These are phyloP conservation scores for Starmera dryadoides DNA, from an alignment of 805 yeast species.

Conservation along the genomic window DNA sequence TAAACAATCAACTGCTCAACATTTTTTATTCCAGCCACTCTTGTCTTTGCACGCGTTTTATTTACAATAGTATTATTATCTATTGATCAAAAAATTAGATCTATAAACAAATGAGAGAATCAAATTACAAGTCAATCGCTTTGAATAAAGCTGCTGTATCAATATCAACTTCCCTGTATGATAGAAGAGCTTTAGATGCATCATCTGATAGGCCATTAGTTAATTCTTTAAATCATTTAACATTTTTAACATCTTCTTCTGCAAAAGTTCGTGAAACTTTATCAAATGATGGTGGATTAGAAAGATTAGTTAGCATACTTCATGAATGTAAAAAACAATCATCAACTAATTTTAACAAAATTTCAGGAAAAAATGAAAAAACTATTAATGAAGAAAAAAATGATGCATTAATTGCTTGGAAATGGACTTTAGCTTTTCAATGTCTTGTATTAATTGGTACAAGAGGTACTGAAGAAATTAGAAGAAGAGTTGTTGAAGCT, in stretches of 20 bases:
- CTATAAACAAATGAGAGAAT: slow-evolving; percentile 97
- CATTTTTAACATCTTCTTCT: slow-evolving; percentile 78
- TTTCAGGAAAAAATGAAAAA: slow-evolving; percentile 11
- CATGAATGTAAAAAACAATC: slow-evolving; percentile 52
- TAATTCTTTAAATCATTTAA: slow-evolving; percentile 83
- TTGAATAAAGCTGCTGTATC: slow-evolving; percentile 89
- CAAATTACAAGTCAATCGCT: slow-evolving; percentile 72
- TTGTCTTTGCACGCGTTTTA: too few relatives aligned
- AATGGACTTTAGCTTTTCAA: slow-evolving; percentile 94
- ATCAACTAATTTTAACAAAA: neutral
- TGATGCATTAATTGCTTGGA: slow-evolving; percentile 75
- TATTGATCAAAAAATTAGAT: too few relatives aligned
- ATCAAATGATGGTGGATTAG: slow-evolving; percentile 86
- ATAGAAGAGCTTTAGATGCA: slow-evolving; percentile 86
- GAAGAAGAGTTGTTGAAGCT: slow-evolving; percentile 83
- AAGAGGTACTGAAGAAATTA: slow-evolving; percentile 80
- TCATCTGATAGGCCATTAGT: slow-evolving; percentile 86
- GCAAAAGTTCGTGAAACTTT: slow-evolving; percentile 88
- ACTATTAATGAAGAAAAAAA: slow-evolving; percentile 24
- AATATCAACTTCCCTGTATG: slow-evolving; percentile 83
- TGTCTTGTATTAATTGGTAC: slow-evolving; percentile 89
- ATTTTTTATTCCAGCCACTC: too few relatives aligned
- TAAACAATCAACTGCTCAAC: too few relatives aligned
- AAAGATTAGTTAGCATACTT: slow-evolving; percentile 75
- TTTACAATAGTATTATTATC: too few relatives aligned